Percentiles rank a stretch among this genome's conserved stretches.
Conservation (phyloP, 78 protist genomes). For the slime mould (Dictyostelium discoideum) region dicty_2.7 NC_007088.5:2039001-2039500, state of each 20-base stretch:
- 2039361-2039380: not conserved
- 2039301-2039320: not conserved
- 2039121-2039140: not conserved
- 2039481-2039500: conserved; percentile 8
- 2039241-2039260: conserved; percentile 25
- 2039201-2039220: conserved; percentile 15
- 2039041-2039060: not conserved
- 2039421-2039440: conserved; percentile 33
- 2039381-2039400: conserved; percentile 14
- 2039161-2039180: not conserved
- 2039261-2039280: conserved; percentile 39
- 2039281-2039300: conserved; percentile 17
- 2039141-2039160: not conserved
- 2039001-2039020: not conserved
- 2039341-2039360: not conserved
- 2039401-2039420: conserved; percentile 38
- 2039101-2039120: not conserved
- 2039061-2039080: not conserved
- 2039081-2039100: not conserved
- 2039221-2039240: conserved; percentile 35
- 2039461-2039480: conserved; percentile 48
- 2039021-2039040: not conserved
- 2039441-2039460: conserved; percentile 23
- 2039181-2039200: conserved; percentile 17
- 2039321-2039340: conserved; percentile 18